These are phyloP conservation scores for Trichoderma sp. DNA, from an alignment of 2,329 filamentous ascomycete species.

Conservation along the genomic window DNA sequence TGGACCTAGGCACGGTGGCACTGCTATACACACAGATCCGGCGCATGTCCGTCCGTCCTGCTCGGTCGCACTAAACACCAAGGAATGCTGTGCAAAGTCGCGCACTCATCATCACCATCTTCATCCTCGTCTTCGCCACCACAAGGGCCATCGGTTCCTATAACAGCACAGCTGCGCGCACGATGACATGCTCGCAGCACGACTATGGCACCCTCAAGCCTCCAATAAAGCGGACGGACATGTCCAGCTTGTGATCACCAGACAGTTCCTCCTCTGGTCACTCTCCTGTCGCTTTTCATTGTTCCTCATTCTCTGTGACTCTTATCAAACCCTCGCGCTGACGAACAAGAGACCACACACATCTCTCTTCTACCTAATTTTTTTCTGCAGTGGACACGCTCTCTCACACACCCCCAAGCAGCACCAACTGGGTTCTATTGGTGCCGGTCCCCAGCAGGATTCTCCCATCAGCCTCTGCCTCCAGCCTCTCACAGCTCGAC, in stretches of 20 bases:
- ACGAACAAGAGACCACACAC: constrained; percentile 1
- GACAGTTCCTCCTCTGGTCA: background rate
- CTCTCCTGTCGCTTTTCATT: background rate
- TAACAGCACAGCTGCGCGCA: background rate
- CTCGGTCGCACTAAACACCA: constrained; percentile 6
- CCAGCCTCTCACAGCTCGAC: constrained; percentile 42
- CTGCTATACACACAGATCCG: background rate
- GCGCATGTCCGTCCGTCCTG: background rate
- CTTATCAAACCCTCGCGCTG: constrained; percentile 13
- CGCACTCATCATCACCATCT: background rate
- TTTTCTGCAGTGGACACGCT: background rate
- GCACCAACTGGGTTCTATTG: constrained; percentile 2
- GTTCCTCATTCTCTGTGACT: background rate
- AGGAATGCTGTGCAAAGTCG: constrained; percentile 2
- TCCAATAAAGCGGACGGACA: background rate
- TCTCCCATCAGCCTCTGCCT: constrained; percentile 30
- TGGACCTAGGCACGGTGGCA: background rate
- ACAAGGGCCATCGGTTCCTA: background rate
- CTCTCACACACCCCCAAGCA: background rate
- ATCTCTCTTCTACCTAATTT: background rate
- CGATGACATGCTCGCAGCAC: background rate
- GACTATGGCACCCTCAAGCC: background rate
- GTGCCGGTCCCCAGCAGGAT: constrained; percentile 31
- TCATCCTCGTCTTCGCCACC: background rate
- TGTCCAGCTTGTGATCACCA: constrained; percentile 7